A percentile compares a stretch with the other conserved stretches of the same genome.
Evolutionary conservation across 177 flowering plant species (phyloP).

Genomic region (Vitis hybrid): DNA sequence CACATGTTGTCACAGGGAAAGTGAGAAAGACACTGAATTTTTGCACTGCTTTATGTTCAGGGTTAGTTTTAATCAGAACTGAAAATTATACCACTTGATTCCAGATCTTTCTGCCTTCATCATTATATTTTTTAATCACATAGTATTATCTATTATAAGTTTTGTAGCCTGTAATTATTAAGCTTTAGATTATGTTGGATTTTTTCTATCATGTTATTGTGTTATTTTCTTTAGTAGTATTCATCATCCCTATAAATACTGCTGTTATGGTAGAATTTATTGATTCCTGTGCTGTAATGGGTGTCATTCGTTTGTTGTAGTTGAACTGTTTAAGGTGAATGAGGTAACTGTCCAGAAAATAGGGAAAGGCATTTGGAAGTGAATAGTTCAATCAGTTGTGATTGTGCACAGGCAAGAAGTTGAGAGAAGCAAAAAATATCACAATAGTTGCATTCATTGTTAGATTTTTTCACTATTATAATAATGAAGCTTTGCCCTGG

Average conservation of each 20-base stretch:
- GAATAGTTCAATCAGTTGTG: too few species aligned
- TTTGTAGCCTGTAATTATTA: not conserved
- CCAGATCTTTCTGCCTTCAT: not conserved
- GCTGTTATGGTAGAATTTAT: not conserved
- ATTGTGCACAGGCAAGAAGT: too few species aligned
- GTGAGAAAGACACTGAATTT: slow-evolving; percentile 80
- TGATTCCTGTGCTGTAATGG: not conserved
- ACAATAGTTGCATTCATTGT: too few species aligned
- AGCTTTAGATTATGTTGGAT: not conserved
- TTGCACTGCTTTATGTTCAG: slow-evolving; percentile 85
- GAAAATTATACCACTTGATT: not conserved
- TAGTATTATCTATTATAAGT: not conserved
- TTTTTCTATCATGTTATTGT: not conserved
- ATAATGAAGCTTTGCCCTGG: too few species aligned
- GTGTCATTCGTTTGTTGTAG: not conserved
- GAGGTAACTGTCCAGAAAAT: too few species aligned
- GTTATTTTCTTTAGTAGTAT: not conserved
- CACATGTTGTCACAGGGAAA: slow-evolving; percentile 82
- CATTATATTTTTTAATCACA: not conserved
- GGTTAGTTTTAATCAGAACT: slow-evolving; percentile 44
- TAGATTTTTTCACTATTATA: too few species aligned
- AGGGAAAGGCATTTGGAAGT: too few species aligned
- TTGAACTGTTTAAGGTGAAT: too few species aligned
- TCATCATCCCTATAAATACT: not conserved
- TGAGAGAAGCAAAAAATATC: too few species aligned